phyloP scores from a whole-genome alignment of 805 yeast species.

The Wickerhamiella brachini region DNA sequence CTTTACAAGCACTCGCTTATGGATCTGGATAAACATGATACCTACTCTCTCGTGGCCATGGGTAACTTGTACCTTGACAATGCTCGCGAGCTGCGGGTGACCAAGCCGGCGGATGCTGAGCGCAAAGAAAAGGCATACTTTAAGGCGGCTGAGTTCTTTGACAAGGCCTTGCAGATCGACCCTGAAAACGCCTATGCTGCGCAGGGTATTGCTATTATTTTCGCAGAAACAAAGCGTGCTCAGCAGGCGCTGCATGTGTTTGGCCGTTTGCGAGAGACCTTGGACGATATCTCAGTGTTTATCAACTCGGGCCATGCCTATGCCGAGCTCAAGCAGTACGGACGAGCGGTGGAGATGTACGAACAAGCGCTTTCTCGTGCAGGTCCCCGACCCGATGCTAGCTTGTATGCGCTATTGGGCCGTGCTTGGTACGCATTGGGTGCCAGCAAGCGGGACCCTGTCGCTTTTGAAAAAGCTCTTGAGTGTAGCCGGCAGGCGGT shows the following conservation, averaged over 20 bases:
- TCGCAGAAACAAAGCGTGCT: constrained; percentile 62
- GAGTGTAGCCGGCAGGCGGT: constrained; percentile 49
- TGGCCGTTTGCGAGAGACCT: constrained; percentile 77
- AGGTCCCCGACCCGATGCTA: constrained; percentile 45
- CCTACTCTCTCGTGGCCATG: constrained; percentile 75
- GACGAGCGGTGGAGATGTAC: constrained; percentile 78
- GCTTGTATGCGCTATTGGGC: constrained; percentile 59
- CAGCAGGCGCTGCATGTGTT: constrained; percentile 73
- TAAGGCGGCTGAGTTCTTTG: constrained; percentile 84
- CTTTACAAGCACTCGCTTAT: constrained; percentile 79
- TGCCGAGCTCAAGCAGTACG: constrained; percentile 64
- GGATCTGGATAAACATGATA: constrained; percentile 66
- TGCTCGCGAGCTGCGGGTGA: constrained; percentile 56
- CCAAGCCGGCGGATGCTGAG: constrained; percentile 34
- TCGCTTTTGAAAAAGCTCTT: constrained; percentile 47
- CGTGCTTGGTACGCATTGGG: constrained; percentile 83
- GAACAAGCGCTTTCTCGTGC: constrained; percentile 62
- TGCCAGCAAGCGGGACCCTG: constrained; percentile 46
- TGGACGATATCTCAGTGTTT: constrained; percentile 70
- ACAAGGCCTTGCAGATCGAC: constrained; percentile 77
- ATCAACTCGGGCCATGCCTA: constrained; percentile 82
- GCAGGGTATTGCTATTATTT: constrained; percentile 88
- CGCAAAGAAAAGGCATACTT: constrained; percentile 62
- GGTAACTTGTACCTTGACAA: constrained; percentile 73
- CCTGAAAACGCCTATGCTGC: constrained; percentile 87